A percentile compares a stretch with the other conserved stretches of the same genome.
These are phyloP conservation scores for Cicer judaicum DNA, from an alignment of 306 rosid species.

Conservation along the genomic window DNA sequence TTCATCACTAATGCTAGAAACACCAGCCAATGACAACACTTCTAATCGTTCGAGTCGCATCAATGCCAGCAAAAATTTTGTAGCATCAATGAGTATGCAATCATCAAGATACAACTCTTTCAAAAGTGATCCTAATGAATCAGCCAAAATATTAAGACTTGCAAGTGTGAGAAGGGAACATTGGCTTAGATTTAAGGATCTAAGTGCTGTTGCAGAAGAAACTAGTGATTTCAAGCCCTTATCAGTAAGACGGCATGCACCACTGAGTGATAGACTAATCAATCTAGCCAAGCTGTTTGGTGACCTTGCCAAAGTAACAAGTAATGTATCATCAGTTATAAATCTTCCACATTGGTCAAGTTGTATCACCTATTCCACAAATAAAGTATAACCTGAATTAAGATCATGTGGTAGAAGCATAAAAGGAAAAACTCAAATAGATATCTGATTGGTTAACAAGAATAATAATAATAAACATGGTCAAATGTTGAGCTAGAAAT, in stretches of 20 bases:
- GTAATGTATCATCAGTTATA: slow-evolving; percentile 61
- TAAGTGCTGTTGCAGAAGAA: slow-evolving; percentile 69
- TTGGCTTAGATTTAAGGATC: slow-evolving; percentile 83
- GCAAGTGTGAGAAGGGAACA: slow-evolving; percentile 79
- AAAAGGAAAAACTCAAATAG: no score
- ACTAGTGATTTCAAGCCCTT: slow-evolving; percentile 61
- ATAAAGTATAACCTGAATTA: slow-evolving; percentile 39
- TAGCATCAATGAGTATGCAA: slow-evolving; percentile 61
- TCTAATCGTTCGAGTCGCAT: slow-evolving; percentile 65
- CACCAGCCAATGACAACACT: slow-evolving; percentile 74
- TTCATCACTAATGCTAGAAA: slow-evolving; percentile 57
- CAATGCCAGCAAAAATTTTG: slow-evolving; percentile 57
- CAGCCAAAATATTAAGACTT: slow-evolving; percentile 58
- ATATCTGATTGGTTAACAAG: no score
- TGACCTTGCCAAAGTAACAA: slow-evolving; percentile 55
- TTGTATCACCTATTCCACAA: slow-evolving; percentile 71
- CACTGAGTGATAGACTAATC: slow-evolving; percentile 67
- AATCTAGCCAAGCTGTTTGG: slow-evolving; percentile 59
- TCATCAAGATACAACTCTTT: slow-evolving; percentile 78
- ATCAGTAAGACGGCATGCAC: slow-evolving; percentile 87
- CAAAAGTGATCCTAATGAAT: slow-evolving; percentile 66
- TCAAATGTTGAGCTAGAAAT: no score
- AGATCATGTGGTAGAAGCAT: slow-evolving; percentile 1
- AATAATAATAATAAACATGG: no score
- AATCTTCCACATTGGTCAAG: slow-evolving; percentile 89